phyloP scores from a whole-genome alignment of 1,284 basidiomycete genomes.

The Cryptococcus amylolentus region DNA sequence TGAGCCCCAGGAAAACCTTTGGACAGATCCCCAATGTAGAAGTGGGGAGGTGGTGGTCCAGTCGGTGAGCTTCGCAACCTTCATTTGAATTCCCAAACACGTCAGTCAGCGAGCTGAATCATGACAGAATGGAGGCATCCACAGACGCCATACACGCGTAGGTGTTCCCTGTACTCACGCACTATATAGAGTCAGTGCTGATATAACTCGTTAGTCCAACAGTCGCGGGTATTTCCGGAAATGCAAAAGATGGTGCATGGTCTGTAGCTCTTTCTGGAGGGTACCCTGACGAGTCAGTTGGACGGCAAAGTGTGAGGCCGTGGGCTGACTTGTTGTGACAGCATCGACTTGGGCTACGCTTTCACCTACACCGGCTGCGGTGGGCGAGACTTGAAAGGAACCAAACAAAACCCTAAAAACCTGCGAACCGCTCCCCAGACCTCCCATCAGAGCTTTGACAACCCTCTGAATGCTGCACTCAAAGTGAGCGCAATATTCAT shows the following conservation, averaged over 20 bases:
- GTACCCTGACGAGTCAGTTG: slow-evolving; percentile 40
- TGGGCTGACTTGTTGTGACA: slow-evolving; percentile 5
- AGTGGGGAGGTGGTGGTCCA: slow-evolving; percentile 39
- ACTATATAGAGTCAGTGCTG: too few relatives aligned
- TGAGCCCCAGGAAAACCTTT: slow-evolving; percentile 23
- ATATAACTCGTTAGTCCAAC: slow-evolving; percentile 18
- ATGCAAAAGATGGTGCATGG: slow-evolving; percentile 40
- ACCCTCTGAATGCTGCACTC: slow-evolving; percentile 45
- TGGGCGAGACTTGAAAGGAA: slow-evolving; percentile 45
- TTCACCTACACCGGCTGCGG: slow-evolving; percentile 44
- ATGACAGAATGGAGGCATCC: slow-evolving; percentile 36
- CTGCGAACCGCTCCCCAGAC: slow-evolving; percentile 51
- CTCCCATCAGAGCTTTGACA: slow-evolving; percentile 47
- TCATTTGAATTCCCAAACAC: too few relatives aligned
- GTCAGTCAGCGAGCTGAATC: not conserved
- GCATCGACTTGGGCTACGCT: slow-evolving; percentile 39
- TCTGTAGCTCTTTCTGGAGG: slow-evolving; percentile 50
- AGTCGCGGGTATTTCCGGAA: slow-evolving; percentile 41
- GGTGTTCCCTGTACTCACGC: slow-evolving; percentile 1
- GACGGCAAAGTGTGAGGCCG: not conserved
- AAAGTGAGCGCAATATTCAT: slow-evolving; percentile 12
- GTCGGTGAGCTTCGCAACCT: slow-evolving; percentile 14
- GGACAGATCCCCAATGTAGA: slow-evolving; percentile 38
- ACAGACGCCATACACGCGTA: slow-evolving; percentile 40
- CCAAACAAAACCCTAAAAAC: slow-evolving; percentile 44